Evolutionary conservation across 768 basidiomycete genomes (phyloP).

Genomic region (Leccinum obscurum): DNA sequence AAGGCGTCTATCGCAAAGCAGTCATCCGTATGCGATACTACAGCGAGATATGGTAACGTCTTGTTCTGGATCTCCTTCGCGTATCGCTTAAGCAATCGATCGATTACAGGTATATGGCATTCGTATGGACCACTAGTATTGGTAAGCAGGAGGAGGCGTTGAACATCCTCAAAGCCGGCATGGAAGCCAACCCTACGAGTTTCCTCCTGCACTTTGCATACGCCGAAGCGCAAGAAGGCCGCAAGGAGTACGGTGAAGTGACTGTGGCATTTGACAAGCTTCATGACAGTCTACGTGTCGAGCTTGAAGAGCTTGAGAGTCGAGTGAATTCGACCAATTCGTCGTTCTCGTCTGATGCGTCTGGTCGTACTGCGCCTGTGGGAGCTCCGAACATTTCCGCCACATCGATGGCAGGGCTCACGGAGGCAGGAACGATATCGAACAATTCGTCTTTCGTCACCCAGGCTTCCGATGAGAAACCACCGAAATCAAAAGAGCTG

Average conservation of each 20-base stretch:
- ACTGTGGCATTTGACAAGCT: conserved; percentile 75
- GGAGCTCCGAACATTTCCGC: conserved; percentile 21
- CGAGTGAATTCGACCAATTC: conserved; percentile 39
- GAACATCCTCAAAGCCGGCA: conserved; percentile 76
- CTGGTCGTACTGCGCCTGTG: conserved; percentile 27
- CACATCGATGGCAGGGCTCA: conserved; percentile 13
- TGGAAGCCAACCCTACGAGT: conserved; percentile 87
- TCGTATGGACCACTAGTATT: conserved; percentile 72
- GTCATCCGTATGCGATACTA: conserved; percentile 92
- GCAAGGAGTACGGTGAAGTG: conserved; percentile 64
- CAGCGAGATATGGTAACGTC: conserved; percentile 84
- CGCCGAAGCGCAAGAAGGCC: conserved; percentile 68
- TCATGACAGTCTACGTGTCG: conserved; percentile 58
- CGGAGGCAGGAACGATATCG: conserved; percentile 35
- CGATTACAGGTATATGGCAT: conserved; percentile 83
- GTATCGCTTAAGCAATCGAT: conserved; percentile 13
- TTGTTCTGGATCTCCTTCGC: not conserved
- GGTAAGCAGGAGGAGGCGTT: conserved; percentile 82
- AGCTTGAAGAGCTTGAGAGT: conserved; percentile 62
- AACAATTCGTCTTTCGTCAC: conserved; percentile 50
- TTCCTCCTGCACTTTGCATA: conserved; percentile 91
- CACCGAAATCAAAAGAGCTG: conserved; percentile 54
- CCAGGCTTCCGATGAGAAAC: conserved; percentile 54
- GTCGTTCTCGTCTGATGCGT: conserved; percentile 39
- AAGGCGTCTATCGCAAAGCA: conserved; percentile 85